These are phyloP conservation scores for Pulveroboletus sp. DNA, from an alignment of 768 basidiomycete species.

Conservation along the genomic window DNA sequence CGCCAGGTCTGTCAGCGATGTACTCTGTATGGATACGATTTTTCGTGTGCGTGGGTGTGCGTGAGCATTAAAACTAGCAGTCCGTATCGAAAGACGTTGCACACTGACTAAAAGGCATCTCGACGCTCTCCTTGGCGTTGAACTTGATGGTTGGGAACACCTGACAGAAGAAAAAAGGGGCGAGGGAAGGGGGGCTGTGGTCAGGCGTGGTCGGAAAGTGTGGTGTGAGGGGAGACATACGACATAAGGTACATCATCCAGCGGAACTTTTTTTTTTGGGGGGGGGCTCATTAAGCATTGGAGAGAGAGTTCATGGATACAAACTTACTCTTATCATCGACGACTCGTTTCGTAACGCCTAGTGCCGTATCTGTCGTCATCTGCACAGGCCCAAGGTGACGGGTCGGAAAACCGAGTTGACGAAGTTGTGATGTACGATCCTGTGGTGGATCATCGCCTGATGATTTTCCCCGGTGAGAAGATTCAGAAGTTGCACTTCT, in stretches of 20 bases:
- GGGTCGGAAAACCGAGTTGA: constrained; percentile 75
- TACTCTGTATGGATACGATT: constrained; percentile 36
- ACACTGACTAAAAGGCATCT: constrained; percentile 93
- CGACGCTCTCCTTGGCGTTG: constrained; percentile 83
- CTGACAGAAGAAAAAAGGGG: constrained; percentile 34
- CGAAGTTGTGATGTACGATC: constrained; percentile 91
- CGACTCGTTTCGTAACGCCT: constrained; percentile 81
- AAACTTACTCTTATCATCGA: constrained; percentile 61
- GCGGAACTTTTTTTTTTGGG: constrained; percentile 44
- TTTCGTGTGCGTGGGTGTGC: too few species aligned
- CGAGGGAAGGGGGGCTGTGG: not conserved
- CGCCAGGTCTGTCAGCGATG: constrained; percentile 39
- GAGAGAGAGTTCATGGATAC: not conserved
- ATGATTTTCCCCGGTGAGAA: not conserved
- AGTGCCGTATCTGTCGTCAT: constrained; percentile 99
- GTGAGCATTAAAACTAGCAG: too few species aligned
- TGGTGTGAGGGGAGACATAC: constrained; percentile 35
- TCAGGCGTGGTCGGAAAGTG: not conserved
- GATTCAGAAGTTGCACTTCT: not conserved
- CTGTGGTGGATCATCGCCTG: constrained; percentile 93
- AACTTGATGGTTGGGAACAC: constrained; percentile 89
- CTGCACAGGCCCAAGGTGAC: constrained; percentile 83
- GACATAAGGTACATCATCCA: constrained; percentile 69
- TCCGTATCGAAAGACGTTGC: not conserved
- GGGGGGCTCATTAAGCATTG: not conserved